Evolutionary conservation across 306 rosid species (phyloP), one percentile per base, ranked within the genome.

Genomic region (Psophocarpus tetragonolobus): DNA sequence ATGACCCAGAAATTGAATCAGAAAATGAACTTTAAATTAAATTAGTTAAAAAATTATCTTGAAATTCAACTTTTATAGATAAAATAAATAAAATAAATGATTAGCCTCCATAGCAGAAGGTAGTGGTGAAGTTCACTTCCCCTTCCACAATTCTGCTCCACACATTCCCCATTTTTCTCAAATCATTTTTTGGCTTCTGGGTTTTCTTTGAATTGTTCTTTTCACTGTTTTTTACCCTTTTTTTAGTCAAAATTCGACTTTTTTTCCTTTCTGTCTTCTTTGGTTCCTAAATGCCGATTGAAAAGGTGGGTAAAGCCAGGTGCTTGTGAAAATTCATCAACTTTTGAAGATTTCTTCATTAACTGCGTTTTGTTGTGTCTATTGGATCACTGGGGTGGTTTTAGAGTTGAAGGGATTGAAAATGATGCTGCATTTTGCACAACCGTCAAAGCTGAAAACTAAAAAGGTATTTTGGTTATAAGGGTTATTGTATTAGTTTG

Each of bases 401-500:
- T 21, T 33, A 42, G 36, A 42, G 20, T 50, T 51, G 72, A 72
- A 29, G 14, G 26, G 67, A 75, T 41, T 39, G 36, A 88, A 80
- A 87, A 92, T 86, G 96, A 78, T 92, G 96, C 87, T 92, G 53
- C 89, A 85, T 32, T 90, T 77, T 80, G 81, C 17, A 57, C 84
- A 80, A 74, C 92, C 90, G n/a, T 84, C 90, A 11, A 89, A 90
- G 80, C 85, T 89, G 41, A 92, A 76, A 83, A 92, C 97, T 20
- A 92, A 84, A 75, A 82, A 83, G 97, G 96, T 90, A 79, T 14
- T 56, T 61, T 35, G 53, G n/a, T 35, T 27, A 10, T 8, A 27
- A 2, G 50, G 4, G 33, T 6, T 48, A 9, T 27, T 12, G 1
- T 45, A 4, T 12, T 58, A 8, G 10, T 62, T 24, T 51, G 27